phyloP scores from a whole-genome alignment of 805 yeast genomes.

The Suhomyces prunicola region DNA sequence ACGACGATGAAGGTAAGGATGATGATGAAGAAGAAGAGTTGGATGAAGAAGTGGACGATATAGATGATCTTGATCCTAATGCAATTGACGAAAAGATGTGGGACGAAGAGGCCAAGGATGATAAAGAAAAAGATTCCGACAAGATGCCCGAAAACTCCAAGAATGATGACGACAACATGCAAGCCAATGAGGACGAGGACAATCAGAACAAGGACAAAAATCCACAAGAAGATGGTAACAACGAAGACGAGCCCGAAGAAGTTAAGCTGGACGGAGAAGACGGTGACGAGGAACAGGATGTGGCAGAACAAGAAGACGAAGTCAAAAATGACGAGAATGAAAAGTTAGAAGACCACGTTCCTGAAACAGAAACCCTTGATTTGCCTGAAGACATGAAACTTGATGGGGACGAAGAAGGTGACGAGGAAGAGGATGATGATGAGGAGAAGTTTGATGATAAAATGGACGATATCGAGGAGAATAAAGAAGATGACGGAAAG shows the following conservation, averaged over 20 bases:
- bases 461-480: conserved; percentile 25
- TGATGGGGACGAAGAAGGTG: conserved; percentile 68
- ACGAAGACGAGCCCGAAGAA: conserved; percentile 35
- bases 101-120: conserved; percentile 84
- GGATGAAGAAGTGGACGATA: conserved; percentile 86
- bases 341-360: conserved; percentile 68
- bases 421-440: conserved; percentile 38
- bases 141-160: conserved; percentile 55
- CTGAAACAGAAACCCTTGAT: conserved; percentile 83
- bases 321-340: conserved; percentile 67
- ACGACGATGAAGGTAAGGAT: conserved; percentile 44
- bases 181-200: conserved; percentile 46
- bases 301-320: conserved; percentile 79
- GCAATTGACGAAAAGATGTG: conserved; percentile 97
- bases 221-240: conserved; percentile 29
- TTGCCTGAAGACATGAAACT: conserved; percentile 89
- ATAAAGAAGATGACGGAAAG: conserved; percentile 24
- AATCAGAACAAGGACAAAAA: conserved; percentile 39
- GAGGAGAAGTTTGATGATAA: conserved; percentile 18
- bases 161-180: conserved; percentile 50
- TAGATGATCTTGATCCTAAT: conserved; percentile 89
- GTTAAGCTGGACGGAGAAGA: conserved; percentile 47
- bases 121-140: conserved; percentile 82
- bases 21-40: conserved; percentile 54
- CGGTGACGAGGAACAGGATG: conserved; percentile 64